Base-by-base conservation (phyloP, 352 stramenopile species). In the Pythium insidiosum region DNA sequence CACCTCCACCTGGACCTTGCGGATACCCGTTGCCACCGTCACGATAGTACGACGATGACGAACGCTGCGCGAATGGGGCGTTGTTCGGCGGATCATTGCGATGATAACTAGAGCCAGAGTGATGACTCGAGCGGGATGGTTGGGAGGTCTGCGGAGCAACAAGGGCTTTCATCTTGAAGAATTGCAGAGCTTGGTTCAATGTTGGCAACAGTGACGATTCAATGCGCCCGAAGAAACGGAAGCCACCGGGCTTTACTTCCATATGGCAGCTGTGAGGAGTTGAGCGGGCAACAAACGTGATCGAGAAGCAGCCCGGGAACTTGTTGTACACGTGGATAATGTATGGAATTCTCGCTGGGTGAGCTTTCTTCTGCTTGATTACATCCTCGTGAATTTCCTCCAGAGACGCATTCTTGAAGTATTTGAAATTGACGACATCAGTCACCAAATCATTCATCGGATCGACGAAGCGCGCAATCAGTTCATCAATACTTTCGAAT, bases 131-230 rank as follows among this genome's bases (percentile, higher is more conserved):
- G 12, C 51, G 40, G 22, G 67, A 43, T 3, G 63, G 37, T 19
- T 64, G 59, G 11, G 46, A 47, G 15, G 47, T 54, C 2, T 72
- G 39, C 12, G 77, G 77, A 26, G 61, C 69, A 6, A 89, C 66
- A 18, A 92, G 48, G 1, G 82, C 82, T 47, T 88, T 90, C 79
- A 89, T 90, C 50, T 94, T 94, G 63, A 94, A 94, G 63, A 91
- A 94, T 53, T 90, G 73, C 21, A 94, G 60, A 30, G 82, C 82
- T 43, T 92, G 72, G 21, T 61, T 76, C 28, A 94, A 37, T 7
- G 79, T 86, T 12, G 79, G 77, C 31, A 94, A 47, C 33, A 90
- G 88, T 4, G 73, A 87, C 15, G 77, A 94, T 63, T 92, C 79
- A 50, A 94, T 88, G 6, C 78, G 78, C 19, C 82, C 82, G 38